Evolutionary conservation across 441 rosid species (phyloP).

Genomic region (Adansonia rubrostipa): DNA sequence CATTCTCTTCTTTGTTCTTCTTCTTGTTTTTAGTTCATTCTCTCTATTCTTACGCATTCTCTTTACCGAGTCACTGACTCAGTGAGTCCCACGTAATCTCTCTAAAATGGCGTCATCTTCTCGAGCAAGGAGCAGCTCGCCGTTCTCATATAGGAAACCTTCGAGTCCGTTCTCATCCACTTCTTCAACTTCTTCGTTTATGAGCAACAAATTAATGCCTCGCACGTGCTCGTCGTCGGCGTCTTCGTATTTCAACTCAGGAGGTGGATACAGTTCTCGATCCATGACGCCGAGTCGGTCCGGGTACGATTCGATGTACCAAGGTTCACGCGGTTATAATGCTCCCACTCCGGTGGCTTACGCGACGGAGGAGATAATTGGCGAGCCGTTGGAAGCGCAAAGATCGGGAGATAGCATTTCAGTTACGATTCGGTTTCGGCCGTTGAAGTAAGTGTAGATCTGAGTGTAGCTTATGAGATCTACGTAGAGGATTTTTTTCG

Average conservation of each 20-base stretch:
- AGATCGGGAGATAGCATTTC: slow-evolving; percentile 89
- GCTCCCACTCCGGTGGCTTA: slow-evolving; percentile 57
- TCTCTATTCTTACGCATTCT: slow-evolving; percentile 26
- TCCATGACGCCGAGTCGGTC: slow-evolving; percentile 78
- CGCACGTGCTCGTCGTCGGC: slow-evolving; percentile 83
- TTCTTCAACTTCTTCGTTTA: slow-evolving; percentile 78
- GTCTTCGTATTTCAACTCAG: slow-evolving; percentile 61
- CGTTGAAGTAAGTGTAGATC: slow-evolving; percentile 92
- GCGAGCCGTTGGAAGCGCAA: slow-evolving; percentile 63
- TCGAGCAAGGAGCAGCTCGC: slow-evolving; percentile 86
- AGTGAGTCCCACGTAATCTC: slow-evolving; percentile 38
- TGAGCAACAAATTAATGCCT: slow-evolving; percentile 65
- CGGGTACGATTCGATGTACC: slow-evolving; percentile 56
- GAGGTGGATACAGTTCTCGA: slow-evolving; percentile 59
- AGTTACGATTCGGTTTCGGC: slow-evolving; percentile 96
- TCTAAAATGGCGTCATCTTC: slow-evolving; percentile 79
- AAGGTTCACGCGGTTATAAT: slow-evolving; percentile 50
- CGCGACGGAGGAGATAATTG: slow-evolving; percentile 67
- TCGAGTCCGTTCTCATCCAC: slow-evolving; percentile 75
- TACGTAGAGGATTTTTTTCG: slow-evolving; percentile 25
- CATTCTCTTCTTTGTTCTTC: slow-evolving; percentile 38
- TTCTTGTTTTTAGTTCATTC: slow-evolving; percentile 22
- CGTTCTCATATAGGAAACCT: slow-evolving; percentile 76
- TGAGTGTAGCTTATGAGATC: slow-evolving; percentile 60
- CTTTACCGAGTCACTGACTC: slow-evolving; percentile 43